These are phyloP conservation scores for Arabis alpina DNA, from an alignment of 345 rosid species.

Conservation along the genomic window DNA sequence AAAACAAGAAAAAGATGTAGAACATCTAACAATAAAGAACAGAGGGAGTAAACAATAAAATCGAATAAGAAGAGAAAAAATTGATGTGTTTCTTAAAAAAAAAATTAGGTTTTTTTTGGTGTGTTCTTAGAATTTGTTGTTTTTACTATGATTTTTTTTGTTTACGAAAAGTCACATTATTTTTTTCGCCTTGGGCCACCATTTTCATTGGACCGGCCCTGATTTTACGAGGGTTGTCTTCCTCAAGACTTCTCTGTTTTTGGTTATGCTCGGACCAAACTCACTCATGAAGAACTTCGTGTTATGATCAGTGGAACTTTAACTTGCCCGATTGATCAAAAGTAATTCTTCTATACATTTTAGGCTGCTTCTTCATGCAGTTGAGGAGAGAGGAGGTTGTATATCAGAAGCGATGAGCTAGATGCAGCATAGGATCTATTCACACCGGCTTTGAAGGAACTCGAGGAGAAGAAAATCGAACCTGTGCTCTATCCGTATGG, in stretches of 20 bases:
- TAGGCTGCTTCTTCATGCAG: slow-evolving; percentile 72
- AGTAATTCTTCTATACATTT: slow-evolving; percentile 44
- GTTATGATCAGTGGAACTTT: slow-evolving; percentile 70
- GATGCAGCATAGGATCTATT: slow-evolving; percentile 86
- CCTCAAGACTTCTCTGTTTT: slow-evolving; percentile 74
- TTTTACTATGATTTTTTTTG: too few relatives aligned
- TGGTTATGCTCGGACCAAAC: slow-evolving; percentile 77
- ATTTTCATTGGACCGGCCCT: too few relatives aligned
- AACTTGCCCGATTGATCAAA: slow-evolving; percentile 86
- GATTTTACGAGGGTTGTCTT: slow-evolving; percentile 77
- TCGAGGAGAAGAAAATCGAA: slow-evolving; percentile 63
- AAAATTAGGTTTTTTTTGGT: too few relatives aligned
- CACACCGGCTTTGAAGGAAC: slow-evolving; percentile 74
- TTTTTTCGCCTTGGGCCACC: too few relatives aligned
- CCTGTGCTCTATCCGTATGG: slow-evolving; percentile 91
- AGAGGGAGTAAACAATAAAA: too few relatives aligned
- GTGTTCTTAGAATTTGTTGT: too few relatives aligned
- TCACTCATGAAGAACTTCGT: slow-evolving; percentile 83
- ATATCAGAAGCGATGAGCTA: slow-evolving; percentile 90
- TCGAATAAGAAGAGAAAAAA: too few relatives aligned
- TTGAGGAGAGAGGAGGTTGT: slow-evolving; percentile 84
- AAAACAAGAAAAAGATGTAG: too few relatives aligned
- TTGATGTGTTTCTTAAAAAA: too few relatives aligned
- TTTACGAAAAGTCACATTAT: too few relatives aligned
- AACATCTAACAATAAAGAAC: too few relatives aligned